These are phyloP conservation scores for Fusarium burgessii DNA, from an alignment of 2,329 filamentous ascomycete species.

Conservation along the genomic window DNA sequence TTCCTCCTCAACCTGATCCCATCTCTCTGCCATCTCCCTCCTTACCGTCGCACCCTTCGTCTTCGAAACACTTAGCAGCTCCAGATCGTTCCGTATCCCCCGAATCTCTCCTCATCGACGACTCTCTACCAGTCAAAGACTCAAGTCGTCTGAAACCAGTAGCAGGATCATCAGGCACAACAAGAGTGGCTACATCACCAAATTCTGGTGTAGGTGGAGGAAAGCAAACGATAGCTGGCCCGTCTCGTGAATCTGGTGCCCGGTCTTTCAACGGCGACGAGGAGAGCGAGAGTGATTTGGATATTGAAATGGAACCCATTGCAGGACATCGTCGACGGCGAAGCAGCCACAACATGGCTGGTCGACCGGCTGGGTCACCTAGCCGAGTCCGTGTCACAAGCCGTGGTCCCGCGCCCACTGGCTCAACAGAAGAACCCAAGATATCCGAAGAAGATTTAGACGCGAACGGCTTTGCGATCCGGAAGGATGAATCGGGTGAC, in stretches of 20 bases:
- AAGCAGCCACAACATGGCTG: conserved; percentile 59
- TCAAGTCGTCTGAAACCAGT: conserved; percentile 13
- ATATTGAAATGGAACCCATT: conserved; percentile 69
- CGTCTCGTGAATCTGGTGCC: conserved; percentile 26
- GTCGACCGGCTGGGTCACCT: conserved; percentile 49
- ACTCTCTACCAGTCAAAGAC: conserved; percentile 13
- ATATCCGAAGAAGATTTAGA: conserved; percentile 58
- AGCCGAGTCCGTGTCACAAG: conserved; percentile 45
- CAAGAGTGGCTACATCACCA: conserved; percentile 12
- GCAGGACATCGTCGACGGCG: conserved; percentile 66
- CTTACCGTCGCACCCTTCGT: conserved; percentile 18
- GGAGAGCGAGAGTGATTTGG: conserved; percentile 54
- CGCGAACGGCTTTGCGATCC: conserved; percentile 44
- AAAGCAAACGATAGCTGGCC: conserved; percentile 33
- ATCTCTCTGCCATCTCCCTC: conserved; percentile 27
- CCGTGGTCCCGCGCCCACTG: conserved; percentile 39
- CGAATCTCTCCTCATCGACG: conserved; percentile 24
- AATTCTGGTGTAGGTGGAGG: conserved; percentile 22
- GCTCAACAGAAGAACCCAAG: conserved; percentile 57
- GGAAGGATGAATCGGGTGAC: conserved; percentile 54
- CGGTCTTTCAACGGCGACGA: conserved; percentile 45
- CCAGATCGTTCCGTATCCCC: conserved; percentile 16
- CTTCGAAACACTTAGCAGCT: conserved; percentile 20
- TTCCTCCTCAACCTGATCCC: conserved; percentile 35
- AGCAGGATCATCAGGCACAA: conserved; percentile 16